Base-by-base conservation (phyloP, 176 grass and related monocot species). In the Urochloa ruziziensis region DNA sequence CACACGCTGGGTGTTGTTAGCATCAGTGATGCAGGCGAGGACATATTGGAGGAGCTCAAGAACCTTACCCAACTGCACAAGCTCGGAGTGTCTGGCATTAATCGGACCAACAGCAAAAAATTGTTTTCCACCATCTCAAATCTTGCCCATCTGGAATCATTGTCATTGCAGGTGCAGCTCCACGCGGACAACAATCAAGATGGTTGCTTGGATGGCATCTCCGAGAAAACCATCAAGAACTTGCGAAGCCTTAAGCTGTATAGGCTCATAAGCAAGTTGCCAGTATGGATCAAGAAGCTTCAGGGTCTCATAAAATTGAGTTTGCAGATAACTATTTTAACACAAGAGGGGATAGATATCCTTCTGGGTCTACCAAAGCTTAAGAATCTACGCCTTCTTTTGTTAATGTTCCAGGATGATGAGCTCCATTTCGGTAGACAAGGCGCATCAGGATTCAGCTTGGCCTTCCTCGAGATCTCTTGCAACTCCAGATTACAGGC, bases 191-290 rank as follows among this genome's bases (percentile, higher is more conserved):
- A n/a, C 21, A 23, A 35, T 51, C 4, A 28, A 65, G 36, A 3
- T 37, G 36, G 4, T 37, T 6, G 69, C 7, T 74, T 43, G 40
- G 23, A 3, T 57, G 11, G 0, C 10, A 42, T 84, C 1, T 5
- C 0, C 0, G 9, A 1, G n/a, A n/a, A n/a, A 44, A 46, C 44
- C 19, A n/a, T 4, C 8, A 25, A 23, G 18, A 25, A 0, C 0
- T 4, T 84, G 0, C 17, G 6, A 24, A 84, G 82, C 1, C 35
- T 84, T 0, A 84, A 84, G 5, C 24, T 76, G 3, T 1, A 43
- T 15, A 47, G 82, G 2, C 24, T 0, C 1, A 12, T 67, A 0
- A 1, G 23, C 0, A 67, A n/a, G 44, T 4, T 83, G 58, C 58
- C 81, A 15, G 42, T 0, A 15, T 1, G 61, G 47, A 67, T 43